These are phyloP conservation scores for Tetrahymena borealis DNA, from an alignment of 73 alveolate genomes.

Conservation along the genomic window DNA sequence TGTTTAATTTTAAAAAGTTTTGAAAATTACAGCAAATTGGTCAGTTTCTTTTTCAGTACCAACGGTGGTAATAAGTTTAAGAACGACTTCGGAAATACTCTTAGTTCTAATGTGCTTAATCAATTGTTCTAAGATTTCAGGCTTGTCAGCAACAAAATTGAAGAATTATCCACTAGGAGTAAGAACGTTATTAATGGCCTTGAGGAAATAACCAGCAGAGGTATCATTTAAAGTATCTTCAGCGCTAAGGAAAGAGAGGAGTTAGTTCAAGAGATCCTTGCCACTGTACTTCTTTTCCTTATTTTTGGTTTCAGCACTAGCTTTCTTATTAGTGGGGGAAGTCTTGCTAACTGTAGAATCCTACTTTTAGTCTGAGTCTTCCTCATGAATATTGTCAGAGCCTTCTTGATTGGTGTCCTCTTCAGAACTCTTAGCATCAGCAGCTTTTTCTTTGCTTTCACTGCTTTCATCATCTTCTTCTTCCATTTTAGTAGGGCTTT, in stretches of 20 bases:
- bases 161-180: background rate
- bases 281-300: background rate
- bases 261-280: background rate
- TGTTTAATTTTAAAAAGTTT: too few relatives aligned
- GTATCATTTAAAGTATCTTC: background rate
- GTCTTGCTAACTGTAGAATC: background rate
- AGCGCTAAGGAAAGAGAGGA: background rate
- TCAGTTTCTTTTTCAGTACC: background rate
- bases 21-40: background rate
- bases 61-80: background rate
- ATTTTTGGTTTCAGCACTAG: background rate
- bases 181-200: background rate
- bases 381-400: background rate
- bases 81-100: background rate
- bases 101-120: background rate
- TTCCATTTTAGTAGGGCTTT: background rate
- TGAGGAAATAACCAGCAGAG: background rate
- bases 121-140: background rate
- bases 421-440: background rate
- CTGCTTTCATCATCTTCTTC: background rate
- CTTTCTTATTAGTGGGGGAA: background rate
- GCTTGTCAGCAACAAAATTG: background rate
- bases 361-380: background rate
- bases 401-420: background rate
- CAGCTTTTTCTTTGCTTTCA: background rate